Conservation (phyloP, 2,329 filamentous ascomycete genomes). For the Aspergillus neotritici region DNA sequence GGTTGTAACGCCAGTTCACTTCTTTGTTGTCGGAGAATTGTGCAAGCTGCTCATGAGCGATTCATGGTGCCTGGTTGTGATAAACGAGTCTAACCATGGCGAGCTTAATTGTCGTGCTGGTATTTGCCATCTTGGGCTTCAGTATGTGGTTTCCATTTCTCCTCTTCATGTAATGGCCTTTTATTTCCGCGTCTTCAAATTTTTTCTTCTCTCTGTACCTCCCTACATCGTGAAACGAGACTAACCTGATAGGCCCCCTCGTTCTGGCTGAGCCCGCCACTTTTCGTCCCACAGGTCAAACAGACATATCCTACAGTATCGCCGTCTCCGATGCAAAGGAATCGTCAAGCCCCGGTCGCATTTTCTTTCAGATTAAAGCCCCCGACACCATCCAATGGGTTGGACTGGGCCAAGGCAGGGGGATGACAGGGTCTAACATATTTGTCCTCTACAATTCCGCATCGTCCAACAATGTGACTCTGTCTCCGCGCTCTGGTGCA, state of each 20-base stretch:
- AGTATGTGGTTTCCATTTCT: no score
- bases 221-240: neutral
- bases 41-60: no score
- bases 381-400: slow-evolving; percentile 44
- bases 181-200: no score
- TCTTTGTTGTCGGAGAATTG: no score
- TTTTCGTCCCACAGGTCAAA: slow-evolving; percentile 17
- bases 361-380: slow-evolving; percentile 59
- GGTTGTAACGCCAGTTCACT: no score
- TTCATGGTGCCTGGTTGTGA: no score
- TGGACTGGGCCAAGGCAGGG: slow-evolving; percentile 51
- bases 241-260: slow-evolving; percentile 3
- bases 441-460: slow-evolving; percentile 57
- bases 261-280: slow-evolving; percentile 8
- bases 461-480: slow-evolving; percentile 51
- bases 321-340: slow-evolving; percentile 50
- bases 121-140: no score
- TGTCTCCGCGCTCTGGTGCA: slow-evolving; percentile 51
- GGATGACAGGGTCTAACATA: slow-evolving; percentile 55
- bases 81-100: no score
- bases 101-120: no score
- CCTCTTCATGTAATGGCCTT: no score
- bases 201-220: neutral
- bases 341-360: slow-evolving; percentile 47
- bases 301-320: slow-evolving; percentile 42